These are phyloP conservation scores for Colletotrichum orbiculare DNA, from an alignment of 2,329 filamentous ascomycete genomes.

Conservation along the genomic window DNA sequence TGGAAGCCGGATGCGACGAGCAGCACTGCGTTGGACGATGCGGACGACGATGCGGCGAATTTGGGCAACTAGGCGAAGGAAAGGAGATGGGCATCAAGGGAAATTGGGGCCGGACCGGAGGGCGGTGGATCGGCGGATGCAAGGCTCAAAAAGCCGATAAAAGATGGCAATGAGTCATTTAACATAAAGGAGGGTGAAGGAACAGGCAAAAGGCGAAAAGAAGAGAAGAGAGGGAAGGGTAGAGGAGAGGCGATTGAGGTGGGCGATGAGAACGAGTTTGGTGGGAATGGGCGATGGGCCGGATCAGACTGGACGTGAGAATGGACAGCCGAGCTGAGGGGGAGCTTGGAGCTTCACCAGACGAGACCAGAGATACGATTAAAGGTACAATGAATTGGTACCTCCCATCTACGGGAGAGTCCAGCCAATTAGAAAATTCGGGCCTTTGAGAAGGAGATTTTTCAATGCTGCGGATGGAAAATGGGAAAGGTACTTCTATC, in stretches of 20 bases:
- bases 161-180: slow-evolving; percentile 26
- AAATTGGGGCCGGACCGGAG: slow-evolving; percentile 31
- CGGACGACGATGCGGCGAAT: slow-evolving; percentile 26
- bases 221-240: slow-evolving; percentile 21
- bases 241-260: slow-evolving; percentile 35
- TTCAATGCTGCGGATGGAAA: slow-evolving; percentile 22
- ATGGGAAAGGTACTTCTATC: slow-evolving; percentile 27
- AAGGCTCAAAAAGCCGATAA: slow-evolving; percentile 13
- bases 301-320: slow-evolving; percentile 28
- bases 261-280: slow-evolving; percentile 38
- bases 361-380: background rate
- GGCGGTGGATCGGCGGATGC: slow-evolving; percentile 16
- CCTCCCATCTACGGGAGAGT: background rate
- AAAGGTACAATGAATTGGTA: background rate
- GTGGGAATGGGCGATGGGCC: slow-evolving; percentile 32
- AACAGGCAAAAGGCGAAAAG: slow-evolving; percentile 11
- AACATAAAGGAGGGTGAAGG: slow-evolving; percentile 35
- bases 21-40: slow-evolving; percentile 15
- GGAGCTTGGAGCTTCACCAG: background rate
- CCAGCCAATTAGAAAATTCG: slow-evolving; percentile 37
- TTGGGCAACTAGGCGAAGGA: slow-evolving; percentile 33
- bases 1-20: slow-evolving; percentile 29
- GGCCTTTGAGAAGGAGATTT: slow-evolving; percentile 4
- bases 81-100: slow-evolving; percentile 22
- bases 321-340: background rate